These are phyloP conservation scores for Phytophthora kernoviae DNA, from an alignment of 352 stramenopile species.

Conservation along the genomic window DNA sequence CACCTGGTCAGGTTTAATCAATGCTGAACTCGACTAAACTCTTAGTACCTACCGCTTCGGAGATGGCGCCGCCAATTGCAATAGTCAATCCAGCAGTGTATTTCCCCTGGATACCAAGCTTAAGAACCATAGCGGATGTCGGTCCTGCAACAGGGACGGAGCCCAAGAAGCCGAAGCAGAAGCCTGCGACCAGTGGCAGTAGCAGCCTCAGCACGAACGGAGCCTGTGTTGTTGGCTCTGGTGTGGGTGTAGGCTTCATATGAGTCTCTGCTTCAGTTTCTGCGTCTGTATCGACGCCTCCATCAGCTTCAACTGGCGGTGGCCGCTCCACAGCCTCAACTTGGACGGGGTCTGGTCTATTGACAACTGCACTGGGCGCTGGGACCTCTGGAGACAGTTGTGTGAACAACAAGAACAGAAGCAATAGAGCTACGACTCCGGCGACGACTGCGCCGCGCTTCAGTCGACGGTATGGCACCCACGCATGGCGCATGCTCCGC, in stretches of 20 bases:
- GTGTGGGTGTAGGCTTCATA: not conserved
- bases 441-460: slow-evolving; percentile 52
- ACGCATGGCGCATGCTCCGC: slow-evolving; percentile 64
- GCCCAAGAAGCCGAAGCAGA: slow-evolving; percentile 86
- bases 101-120: slow-evolving; percentile 87
- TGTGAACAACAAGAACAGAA: slow-evolving; percentile 71
- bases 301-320: slow-evolving; percentile 11
- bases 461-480: slow-evolving; percentile 64
- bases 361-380: slow-evolving; percentile 7
- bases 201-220: slow-evolving; percentile 67
- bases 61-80: slow-evolving; percentile 81
- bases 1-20: no score
- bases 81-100: slow-evolving; percentile 82
- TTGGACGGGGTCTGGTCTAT: slow-evolving; percentile 15
- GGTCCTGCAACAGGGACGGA: slow-evolving; percentile 84
- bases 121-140: slow-evolving; percentile 89
- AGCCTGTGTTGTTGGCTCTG: slow-evolving; percentile 11
- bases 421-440: slow-evolving; percentile 41
- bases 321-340: slow-evolving; percentile 3
- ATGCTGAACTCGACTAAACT: not conserved
- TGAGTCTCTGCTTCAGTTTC: slow-evolving; percentile 1
- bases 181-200: slow-evolving; percentile 77
- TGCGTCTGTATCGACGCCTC: slow-evolving; percentile 18
- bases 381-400: slow-evolving; percentile 9
- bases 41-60: slow-evolving; percentile 66